Evolutionary conservation across 1,139 yeast species (phyloP), one percentile per base, ranked within the genome.

Genomic region (Entelexis paramagnoliae): DNA sequence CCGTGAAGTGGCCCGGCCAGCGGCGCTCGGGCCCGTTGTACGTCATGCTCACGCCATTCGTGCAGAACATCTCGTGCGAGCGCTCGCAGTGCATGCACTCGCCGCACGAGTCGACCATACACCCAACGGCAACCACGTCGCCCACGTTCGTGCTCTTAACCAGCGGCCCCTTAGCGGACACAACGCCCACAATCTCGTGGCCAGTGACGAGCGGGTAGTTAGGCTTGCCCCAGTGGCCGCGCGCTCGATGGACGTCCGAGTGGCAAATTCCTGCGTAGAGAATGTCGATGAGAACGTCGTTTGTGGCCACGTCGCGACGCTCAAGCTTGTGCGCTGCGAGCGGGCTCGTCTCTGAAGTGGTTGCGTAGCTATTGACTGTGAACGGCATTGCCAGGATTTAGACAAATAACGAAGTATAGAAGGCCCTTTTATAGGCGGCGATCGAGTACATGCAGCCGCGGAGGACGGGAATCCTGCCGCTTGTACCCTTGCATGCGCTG

Each of bases 111-210:
- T 67, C 67, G 39, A 72, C 65, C 51, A 70, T 71, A 41, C 83
- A 81, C 55, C 85, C 85, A 4, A 77, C 72, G 47, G 84, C 86
- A 30, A 78, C 83, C 53, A 79, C 66, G 57, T 80, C 79, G 46
- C 84, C 84, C 22, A 75, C 60, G 22, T 66, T 67, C 49, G 48
- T 51, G 29, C 51, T 49, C 17, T 51, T 36, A 14, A 78, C 82
- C 20, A 69, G 63, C 9, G 68, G 64, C 52, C 84, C 84, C 29
- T 76, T 67, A 17, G 71, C 70, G 54, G 75, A 67, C 33, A 79
- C 82, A 30, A 68, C 67, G 39, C 83, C 85, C 48, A 75, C 65
- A 54, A 78, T 77, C 63, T 79, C 84, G 65, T 76, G 78, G 28
- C 76, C 76, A 3, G 71, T 72, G 13, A 69, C 71, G 54, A 62